Base-by-base conservation (phyloP, 345 rosid species). In the Heritiera littoralis region DNA sequence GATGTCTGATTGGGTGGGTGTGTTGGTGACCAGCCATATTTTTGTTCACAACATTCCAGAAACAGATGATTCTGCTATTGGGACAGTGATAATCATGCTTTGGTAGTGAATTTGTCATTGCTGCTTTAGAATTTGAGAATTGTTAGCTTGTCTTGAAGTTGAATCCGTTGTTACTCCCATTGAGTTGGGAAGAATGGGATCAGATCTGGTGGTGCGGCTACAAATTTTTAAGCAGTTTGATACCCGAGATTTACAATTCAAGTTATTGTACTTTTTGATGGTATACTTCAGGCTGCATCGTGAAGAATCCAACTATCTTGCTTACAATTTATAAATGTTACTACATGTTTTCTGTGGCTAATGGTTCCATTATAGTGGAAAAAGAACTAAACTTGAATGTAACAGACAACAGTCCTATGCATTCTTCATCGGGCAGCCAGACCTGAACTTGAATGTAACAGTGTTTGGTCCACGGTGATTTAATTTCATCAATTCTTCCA, bases 21-120 rank as follows among this genome's bases (percentile, higher is more conserved):
- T 65, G 41, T 15, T 41, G 65, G 41, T 75, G 70, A 68, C 78
- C 66, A 59, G 88, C 81, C 80, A 49, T 85, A 82, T 78, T 84
- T 83, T 86, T 81, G 80, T 77, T 79, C 68, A 79, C 65, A 77
- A 77, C 81, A 74, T 79, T 73, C 65, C 56, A 52, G 63, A 81
- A 43, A 70, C 82, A 71, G 67, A 75, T 78, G 80, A 73, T 82
- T 78, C 61, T 77, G 64, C 78, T 41, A 78, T 79, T 70, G 85
- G 80, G 83, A 80, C 60, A 55, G 66, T 59, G 71, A 66, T 56
- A 43, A 71, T 74, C 64, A 74, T 68, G 58, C 59, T 48, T 66
- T 38, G 75, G 23, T 66, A 65, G 75, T 66, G 80, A 78, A 76
- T 65, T 68, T 77, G 58, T 76, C 67, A 63, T 79, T 80, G 77